A percentile compares a stretch with the other conserved stretches of the same genome.
These are phyloP conservation scores for Catenaria anguillulae DNA, from an alignment of 371 early-diverging fungal species.

Conservation along the genomic window DNA sequence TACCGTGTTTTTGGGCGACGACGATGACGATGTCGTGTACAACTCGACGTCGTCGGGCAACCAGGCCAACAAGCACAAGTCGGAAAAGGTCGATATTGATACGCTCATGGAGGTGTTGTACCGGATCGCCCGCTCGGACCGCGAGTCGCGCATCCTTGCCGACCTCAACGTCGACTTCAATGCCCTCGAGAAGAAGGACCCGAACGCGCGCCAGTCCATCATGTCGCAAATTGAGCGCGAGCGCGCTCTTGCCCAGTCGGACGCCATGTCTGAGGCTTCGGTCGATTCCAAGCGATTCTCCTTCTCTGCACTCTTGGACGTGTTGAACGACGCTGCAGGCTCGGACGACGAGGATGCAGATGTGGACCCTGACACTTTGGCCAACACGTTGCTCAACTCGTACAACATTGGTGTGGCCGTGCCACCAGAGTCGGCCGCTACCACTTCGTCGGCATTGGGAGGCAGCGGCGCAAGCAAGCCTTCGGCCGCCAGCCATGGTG, in stretches of 20 bases:
- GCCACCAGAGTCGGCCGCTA: too few species aligned
- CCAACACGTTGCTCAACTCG: conserved; percentile 2
- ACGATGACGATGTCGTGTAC: not conserved
- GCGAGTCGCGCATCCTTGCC: not conserved
- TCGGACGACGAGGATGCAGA: not conserved
- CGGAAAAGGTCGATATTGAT: not conserved
- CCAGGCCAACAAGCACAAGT: not conserved
- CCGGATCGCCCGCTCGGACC: not conserved
- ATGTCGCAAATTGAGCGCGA: not conserved
- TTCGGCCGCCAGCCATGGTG: too few species aligned
- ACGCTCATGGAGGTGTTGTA: not conserved
- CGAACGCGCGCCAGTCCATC: not conserved
- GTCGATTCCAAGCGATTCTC: not conserved
- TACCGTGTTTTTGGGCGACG: not conserved
- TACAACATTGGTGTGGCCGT: not conserved
- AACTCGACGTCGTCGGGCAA: not conserved
- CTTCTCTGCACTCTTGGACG: not conserved
- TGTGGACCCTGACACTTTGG: not conserved
- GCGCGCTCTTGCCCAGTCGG: not conserved
- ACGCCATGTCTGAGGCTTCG: not conserved
- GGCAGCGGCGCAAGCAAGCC: too few species aligned
- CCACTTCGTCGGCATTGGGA: too few species aligned
- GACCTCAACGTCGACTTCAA: not conserved
- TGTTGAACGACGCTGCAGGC: not conserved
- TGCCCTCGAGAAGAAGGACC: not conserved